These are phyloP conservation scores for Ceratobasidium sp. DNA, from an alignment of 1,284 basidiomycete species.

Conservation along the genomic window DNA sequence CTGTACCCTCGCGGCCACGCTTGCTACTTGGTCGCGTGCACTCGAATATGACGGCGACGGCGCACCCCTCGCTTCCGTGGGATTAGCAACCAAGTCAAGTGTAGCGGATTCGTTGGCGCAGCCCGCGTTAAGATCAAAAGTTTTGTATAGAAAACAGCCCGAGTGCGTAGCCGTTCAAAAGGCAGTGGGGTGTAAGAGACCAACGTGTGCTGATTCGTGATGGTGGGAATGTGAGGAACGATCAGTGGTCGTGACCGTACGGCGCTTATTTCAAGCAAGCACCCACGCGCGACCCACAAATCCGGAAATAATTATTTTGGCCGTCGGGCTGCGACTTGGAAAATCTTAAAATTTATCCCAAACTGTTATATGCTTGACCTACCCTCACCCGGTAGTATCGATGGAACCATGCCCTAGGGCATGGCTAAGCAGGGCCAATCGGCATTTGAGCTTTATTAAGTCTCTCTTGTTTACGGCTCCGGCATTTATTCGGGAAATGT, in stretches of 20 bases:
- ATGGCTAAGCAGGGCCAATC: conserved; percentile 15
- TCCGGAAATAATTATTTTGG: too few species aligned
- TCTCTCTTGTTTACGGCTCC: conserved; percentile 6
- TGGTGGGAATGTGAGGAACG: conserved; percentile 64
- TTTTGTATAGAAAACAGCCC: conserved; percentile 83
- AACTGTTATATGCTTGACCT: conserved; percentile 24
- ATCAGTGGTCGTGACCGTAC: too few species aligned
- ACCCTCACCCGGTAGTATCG: conserved; percentile 21
- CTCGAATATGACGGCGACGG: conserved; percentile 81
- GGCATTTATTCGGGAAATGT: conserved; percentile 9
- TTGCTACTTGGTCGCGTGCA: conserved; percentile 85
- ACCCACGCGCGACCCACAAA: too few species aligned
- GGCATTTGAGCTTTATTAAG: not conserved
- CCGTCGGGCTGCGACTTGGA: too few species aligned
- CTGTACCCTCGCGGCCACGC: conserved; percentile 77
- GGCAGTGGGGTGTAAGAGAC: conserved; percentile 82
- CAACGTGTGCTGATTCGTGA: conserved; percentile 84
- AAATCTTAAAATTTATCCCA: not conserved
- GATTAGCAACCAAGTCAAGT: conserved; percentile 84
- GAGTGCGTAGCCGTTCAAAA: conserved; percentile 87
- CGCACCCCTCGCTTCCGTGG: conserved; percentile 82
- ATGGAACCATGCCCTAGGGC: conserved; percentile 1
- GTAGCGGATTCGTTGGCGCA: conserved; percentile 81
- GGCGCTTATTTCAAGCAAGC: too few species aligned
- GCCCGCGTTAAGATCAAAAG: conserved; percentile 87